A percentile compares a stretch with the other conserved stretches of the same genome.
Evolutionary conservation across 805 yeast species (phyloP).

Genomic region (Lachancea sp.): DNA sequence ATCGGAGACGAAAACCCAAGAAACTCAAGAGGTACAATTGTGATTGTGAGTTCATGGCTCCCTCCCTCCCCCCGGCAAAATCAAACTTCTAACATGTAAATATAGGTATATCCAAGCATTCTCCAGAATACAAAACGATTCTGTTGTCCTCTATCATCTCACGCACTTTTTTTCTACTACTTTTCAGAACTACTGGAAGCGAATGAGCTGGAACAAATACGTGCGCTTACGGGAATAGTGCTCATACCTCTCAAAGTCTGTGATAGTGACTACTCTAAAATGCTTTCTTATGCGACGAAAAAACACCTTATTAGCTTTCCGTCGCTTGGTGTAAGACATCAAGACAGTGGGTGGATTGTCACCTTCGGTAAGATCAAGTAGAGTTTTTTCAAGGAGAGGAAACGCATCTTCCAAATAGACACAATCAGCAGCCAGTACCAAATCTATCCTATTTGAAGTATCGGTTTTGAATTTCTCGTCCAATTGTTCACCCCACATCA

Average conservation of each 20-base stretch:
- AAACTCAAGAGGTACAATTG: slow-evolving; percentile 5
- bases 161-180: neutral
- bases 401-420: slow-evolving; percentile 51
- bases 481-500: slow-evolving; percentile 38
- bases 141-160: neutral
- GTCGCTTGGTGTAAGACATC: slow-evolving; percentile 49
- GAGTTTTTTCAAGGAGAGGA: slow-evolving; percentile 44
- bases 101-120: neutral
- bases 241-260: slow-evolving; percentile 32
- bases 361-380: slow-evolving; percentile 37
- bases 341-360: slow-evolving; percentile 38
- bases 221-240: slow-evolving; percentile 37
- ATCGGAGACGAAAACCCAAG: slow-evolving; percentile 5
- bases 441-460: slow-evolving; percentile 35
- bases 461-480: slow-evolving; percentile 23
- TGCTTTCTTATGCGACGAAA: slow-evolving; percentile 30
- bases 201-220: slow-evolving; percentile 36
- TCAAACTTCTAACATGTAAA: slow-evolving; percentile 3
- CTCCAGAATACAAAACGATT: neutral
- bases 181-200: slow-evolving; percentile 9
- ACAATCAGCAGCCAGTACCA: slow-evolving; percentile 54
- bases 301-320: slow-evolving; percentile 38
- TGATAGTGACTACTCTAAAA: slow-evolving; percentile 29
- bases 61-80: neutral
- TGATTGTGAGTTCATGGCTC: too few species aligned